phyloP scores from a whole-genome alignment of 805 yeast species.

The Kazachstania viticola region DNA sequence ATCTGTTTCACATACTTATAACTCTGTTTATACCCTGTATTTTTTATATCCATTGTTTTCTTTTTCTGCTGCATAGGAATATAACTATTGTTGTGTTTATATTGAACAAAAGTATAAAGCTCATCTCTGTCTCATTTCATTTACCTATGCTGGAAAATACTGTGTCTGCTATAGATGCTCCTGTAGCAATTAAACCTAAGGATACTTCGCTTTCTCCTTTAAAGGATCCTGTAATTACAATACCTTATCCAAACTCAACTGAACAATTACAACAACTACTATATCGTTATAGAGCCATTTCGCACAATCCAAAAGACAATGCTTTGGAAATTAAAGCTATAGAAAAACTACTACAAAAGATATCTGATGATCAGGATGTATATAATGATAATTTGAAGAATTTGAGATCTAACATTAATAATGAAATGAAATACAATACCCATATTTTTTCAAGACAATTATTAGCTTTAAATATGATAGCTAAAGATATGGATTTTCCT shows the following conservation, averaged over 20 bases:
- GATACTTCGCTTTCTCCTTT: no score
- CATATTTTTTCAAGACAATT: constrained; percentile 46
- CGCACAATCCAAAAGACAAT: constrained; percentile 16
- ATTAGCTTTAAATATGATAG: constrained; percentile 49
- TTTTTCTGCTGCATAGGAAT: no score
- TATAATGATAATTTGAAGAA: constrained; percentile 23
- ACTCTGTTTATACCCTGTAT: no score
- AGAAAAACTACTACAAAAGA: constrained; percentile 29
- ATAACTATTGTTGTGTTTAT: no score
- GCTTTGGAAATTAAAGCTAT: constrained; percentile 33
- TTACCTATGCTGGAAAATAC: no score
- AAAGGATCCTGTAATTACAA: constrained; percentile 4
- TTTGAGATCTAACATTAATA: constrained; percentile 17
- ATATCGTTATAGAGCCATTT: constrained; percentile 24
- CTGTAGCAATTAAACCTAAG: no score
- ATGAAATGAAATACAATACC: constrained; percentile 30
- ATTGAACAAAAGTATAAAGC: no score
- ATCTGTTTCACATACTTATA: no score
- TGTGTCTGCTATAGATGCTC: no score
- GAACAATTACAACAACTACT: constrained; percentile 23
- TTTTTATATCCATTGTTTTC: no score
- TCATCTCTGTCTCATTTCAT: no score
- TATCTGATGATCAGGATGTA: constrained; percentile 32
- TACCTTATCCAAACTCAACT: constrained; percentile 19
- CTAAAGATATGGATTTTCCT: constrained; percentile 58